Percentiles rank a stretch among this genome's conserved stretches.
Conservation (phyloP, 306 rosid species). For the Oemleria cerasiformis region DNA sequence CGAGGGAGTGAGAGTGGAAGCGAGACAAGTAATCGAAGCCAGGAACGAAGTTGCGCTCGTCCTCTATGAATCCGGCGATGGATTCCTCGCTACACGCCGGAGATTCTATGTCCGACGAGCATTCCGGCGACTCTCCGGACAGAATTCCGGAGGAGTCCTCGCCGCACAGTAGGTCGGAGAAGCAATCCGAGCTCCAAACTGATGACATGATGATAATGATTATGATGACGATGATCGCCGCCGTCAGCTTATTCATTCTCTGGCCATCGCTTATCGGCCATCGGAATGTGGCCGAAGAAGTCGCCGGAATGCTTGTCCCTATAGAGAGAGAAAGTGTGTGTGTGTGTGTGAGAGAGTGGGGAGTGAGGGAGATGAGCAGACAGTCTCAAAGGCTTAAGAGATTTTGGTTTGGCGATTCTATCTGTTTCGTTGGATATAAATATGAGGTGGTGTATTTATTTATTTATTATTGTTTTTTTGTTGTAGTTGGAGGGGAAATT, state of each 20-base stretch:
- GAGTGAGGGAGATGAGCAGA: not conserved
- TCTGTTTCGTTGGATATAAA: slow-evolving; percentile 53
- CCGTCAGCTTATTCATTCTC: slow-evolving; percentile 46
- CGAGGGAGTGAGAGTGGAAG: slow-evolving; percentile 57
- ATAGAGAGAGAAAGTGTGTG: slow-evolving; percentile 2
- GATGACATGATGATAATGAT: slow-evolving; percentile 35
- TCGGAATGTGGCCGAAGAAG: slow-evolving; percentile 19
- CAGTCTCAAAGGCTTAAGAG: not conserved
- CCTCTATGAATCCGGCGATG: slow-evolving; percentile 73
- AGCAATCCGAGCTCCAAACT: slow-evolving; percentile 61
- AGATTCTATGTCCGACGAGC: slow-evolving; percentile 53
- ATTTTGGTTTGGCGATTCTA: slow-evolving; percentile 29
- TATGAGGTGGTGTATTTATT: slow-evolving; percentile 25
- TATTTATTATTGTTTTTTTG: not conserved
- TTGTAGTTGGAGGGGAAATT: not conserved
- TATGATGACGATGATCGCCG: slow-evolving; percentile 35
- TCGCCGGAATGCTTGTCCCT: slow-evolving; percentile 27
- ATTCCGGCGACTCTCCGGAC: slow-evolving; percentile 65
- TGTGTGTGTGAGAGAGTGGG: slow-evolving; percentile 3
- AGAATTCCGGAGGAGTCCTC: slow-evolving; percentile 64
- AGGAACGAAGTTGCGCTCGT: slow-evolving; percentile 72
- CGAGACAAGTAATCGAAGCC: slow-evolving; percentile 69
- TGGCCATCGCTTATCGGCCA: slow-evolving; percentile 35
- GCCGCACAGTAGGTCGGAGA: slow-evolving; percentile 66
- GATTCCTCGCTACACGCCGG: slow-evolving; percentile 52